Conservation (phyloP, 2,329 filamentous ascomycete genomes). For the Dactylonectria macrodidyma region DNA sequence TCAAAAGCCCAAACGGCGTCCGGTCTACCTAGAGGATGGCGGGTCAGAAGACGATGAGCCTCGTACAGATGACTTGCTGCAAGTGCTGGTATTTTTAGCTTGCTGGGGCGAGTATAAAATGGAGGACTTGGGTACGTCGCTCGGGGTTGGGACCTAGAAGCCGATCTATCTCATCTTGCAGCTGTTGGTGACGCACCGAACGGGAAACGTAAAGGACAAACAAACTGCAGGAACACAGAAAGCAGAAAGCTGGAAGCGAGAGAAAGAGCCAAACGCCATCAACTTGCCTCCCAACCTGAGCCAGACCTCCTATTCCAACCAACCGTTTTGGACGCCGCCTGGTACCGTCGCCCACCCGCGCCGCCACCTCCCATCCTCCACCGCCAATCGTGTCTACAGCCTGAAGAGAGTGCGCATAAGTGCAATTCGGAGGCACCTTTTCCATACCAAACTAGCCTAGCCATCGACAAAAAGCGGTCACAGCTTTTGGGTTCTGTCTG, state of each 20-base stretch:
- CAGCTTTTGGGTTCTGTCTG: background rate
- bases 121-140: slow-evolving; percentile 37
- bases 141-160: slow-evolving; percentile 26
- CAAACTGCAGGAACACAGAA: slow-evolving; percentile 5
- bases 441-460: background rate
- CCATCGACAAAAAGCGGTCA: slow-evolving; percentile 28
- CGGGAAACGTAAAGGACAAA: slow-evolving; percentile 19
- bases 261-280: background rate
- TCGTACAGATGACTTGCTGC: slow-evolving; percentile 46
- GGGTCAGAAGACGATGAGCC: slow-evolving; percentile 43
- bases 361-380: slow-evolving; percentile 1
- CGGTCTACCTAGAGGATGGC: slow-evolving; percentile 39
- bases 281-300: slow-evolving; percentile 9
- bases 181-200: slow-evolving; percentile 40
- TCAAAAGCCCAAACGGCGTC: slow-evolving; percentile 2
- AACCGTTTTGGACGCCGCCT: slow-evolving; percentile 12
- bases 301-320: background rate
- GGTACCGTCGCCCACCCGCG: background rate
- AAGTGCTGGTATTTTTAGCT: slow-evolving; percentile 47
- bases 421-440: slow-evolving; percentile 6
- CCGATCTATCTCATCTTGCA: slow-evolving; percentile 45
- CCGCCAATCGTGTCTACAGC: slow-evolving; percentile 8
- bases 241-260: slow-evolving; percentile 1
- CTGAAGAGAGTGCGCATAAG: slow-evolving; percentile 10
- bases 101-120: slow-evolving; percentile 47